These are phyloP conservation scores for Jatropha curcas DNA, from an alignment of 345 rosid species.

Conservation along the genomic window DNA sequence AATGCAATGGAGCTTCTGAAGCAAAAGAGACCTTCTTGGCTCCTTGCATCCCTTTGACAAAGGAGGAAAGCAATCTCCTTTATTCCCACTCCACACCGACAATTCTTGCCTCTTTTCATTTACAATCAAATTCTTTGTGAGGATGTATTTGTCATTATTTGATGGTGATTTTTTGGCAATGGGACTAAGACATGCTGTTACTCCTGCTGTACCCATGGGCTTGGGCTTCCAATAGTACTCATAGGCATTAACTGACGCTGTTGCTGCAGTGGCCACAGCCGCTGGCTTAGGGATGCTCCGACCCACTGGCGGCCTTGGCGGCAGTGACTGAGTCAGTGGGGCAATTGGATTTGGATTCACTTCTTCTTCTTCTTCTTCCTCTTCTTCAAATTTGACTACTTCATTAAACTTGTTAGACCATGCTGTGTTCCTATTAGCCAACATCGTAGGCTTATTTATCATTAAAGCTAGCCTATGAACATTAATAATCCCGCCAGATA, in stretches of 20 bases:
- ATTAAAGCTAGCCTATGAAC: constrained; percentile 57
- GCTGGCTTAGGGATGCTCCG: constrained; percentile 38
- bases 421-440: constrained; percentile 46
- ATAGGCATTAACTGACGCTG: constrained; percentile 51
- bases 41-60: constrained; percentile 69
- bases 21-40: constrained; percentile 60
- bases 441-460: constrained; percentile 49
- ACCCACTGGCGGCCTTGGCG: constrained; percentile 49
- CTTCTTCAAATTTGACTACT: constrained; percentile 25
- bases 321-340: constrained; percentile 57
- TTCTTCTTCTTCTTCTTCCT: constrained; percentile 24
- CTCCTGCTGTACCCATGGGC: constrained; percentile 21
- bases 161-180: constrained; percentile 18
- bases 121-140: constrained; percentile 22
- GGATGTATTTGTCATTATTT: constrained; percentile 11
- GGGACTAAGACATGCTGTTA: neutral
- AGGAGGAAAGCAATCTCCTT: constrained; percentile 36
- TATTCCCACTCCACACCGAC: constrained; percentile 29
- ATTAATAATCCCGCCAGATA: constrained; percentile 36
- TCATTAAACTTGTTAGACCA: constrained; percentile 46
- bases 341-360: constrained; percentile 32
- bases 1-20: constrained; percentile 66
- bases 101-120: constrained; percentile 27
- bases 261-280: constrained; percentile 18
- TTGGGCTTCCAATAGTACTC: constrained; percentile 69